phyloP scores from a whole-genome alignment of 2,329 filamentous ascomycete genomes.

The Pseudocercospora macadamiae region DNA sequence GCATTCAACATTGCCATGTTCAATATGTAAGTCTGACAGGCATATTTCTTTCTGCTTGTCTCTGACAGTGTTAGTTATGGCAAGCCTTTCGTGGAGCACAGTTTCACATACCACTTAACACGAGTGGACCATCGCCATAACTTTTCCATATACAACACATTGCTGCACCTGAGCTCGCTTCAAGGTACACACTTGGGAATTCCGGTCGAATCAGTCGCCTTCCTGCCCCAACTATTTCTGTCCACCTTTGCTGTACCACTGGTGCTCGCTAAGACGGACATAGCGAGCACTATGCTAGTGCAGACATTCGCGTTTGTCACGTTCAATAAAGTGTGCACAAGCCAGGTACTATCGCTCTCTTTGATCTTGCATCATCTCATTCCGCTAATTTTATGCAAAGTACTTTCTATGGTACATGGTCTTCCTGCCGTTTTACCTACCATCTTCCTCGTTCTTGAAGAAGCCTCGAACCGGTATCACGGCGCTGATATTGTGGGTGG shows the following conservation, averaged over 20 bases:
- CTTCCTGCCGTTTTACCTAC: constrained; percentile 88
- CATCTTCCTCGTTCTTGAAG: constrained; percentile 71
- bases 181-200: constrained; percentile 48
- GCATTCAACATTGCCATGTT: constrained; percentile 80
- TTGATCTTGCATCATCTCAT: neutral
- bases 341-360: constrained; percentile 66
- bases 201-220: constrained; percentile 77
- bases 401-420: constrained; percentile 99
- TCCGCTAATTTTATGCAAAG: constrained; percentile 50
- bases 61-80: constrained; percentile 64
- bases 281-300: constrained; percentile 83
- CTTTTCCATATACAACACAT: constrained; percentile 93
- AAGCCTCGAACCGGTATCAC: constrained; percentile 63
- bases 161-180: constrained; percentile 84
- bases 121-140: constrained; percentile 97
- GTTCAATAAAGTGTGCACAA: constrained; percentile 99
- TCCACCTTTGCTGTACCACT: constrained; percentile 77
- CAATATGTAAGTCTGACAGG: constrained; percentile 56
- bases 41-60: neutral
- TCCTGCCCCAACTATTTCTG: constrained; percentile 82
- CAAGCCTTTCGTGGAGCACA: constrained; percentile 80
- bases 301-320: constrained; percentile 97
- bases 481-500: constrained; percentile 73
- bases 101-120: constrained; percentile 88
- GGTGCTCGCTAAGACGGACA: constrained; percentile 75